phyloP scores from a whole-genome alignment of 2,329 filamentous ascomycete species.

The Aspergillus udagawae region DNA sequence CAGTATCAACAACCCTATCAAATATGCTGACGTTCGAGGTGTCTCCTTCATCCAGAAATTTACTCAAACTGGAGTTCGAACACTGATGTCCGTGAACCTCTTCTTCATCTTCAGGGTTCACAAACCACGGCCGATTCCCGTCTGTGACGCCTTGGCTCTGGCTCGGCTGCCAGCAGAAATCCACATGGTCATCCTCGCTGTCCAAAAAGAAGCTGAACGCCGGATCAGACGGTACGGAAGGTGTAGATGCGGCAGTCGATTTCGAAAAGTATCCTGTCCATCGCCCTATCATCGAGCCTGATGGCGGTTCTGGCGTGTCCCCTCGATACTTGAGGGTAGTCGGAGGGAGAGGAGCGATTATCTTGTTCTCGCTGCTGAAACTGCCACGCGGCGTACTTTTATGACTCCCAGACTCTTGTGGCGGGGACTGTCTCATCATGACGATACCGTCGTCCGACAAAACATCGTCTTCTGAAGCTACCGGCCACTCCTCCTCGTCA shows the following conservation, averaged over 20 bases:
- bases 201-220: conserved; percentile 63
- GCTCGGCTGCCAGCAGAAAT: conserved; percentile 43
- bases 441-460: conserved; percentile 73
- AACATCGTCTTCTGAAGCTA: conserved; percentile 48
- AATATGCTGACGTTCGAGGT: conserved; percentile 62
- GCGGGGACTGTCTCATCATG: conserved; percentile 70
- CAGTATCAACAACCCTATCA: conserved; percentile 74
- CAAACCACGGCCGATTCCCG: conserved; percentile 28
- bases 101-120: conserved; percentile 45
- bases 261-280: conserved; percentile 42
- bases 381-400: conserved; percentile 54
- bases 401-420: conserved; percentile 47
- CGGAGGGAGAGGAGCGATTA: conserved; percentile 80
- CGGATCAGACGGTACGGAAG: conserved; percentile 62
- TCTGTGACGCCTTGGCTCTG: conserved; percentile 12
- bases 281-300: conserved; percentile 26
- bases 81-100: conserved; percentile 62
- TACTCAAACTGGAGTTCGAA: conserved; percentile 83
- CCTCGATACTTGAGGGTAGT: conserved; percentile 82
- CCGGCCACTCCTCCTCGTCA: conserved; percentile 46
- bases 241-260: conserved; percentile 55
- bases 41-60: conserved; percentile 78
- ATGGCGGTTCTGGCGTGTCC: conserved; percentile 63
- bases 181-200: conserved; percentile 51
- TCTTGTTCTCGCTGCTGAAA: conserved; percentile 67